Conservation (phyloP, 2,329 filamentous ascomycete species). For the Venturia nashicola region DNA sequence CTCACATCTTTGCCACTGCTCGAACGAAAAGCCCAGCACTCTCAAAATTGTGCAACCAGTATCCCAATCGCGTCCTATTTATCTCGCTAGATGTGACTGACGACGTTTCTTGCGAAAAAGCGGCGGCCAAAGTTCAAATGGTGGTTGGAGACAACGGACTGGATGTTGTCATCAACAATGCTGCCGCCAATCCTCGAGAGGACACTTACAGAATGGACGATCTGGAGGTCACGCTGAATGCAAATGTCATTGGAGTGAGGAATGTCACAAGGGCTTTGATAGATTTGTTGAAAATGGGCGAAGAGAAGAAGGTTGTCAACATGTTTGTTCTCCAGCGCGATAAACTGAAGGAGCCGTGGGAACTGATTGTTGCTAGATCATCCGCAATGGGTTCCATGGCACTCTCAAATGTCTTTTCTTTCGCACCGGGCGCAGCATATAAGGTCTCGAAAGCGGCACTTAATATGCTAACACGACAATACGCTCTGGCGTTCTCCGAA, state of each 20-base stretch:
- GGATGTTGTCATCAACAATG: constrained; percentile 37
- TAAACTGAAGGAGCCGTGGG: background rate
- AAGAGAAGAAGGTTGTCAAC: constrained; percentile 31
- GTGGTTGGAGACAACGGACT: constrained; percentile 27
- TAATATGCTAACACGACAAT: constrained; percentile 36
- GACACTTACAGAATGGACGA: constrained; percentile 12
- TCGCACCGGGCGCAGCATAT: constrained; percentile 23
- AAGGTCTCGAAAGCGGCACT: constrained; percentile 36
- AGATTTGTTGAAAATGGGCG: constrained; percentile 25
- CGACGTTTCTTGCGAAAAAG: constrained; percentile 22
- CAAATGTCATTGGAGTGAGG: constrained; percentile 29
- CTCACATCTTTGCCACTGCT: constrained; percentile 5
- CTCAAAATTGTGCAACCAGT: background rate
- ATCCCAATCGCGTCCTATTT: constrained; percentile 22
- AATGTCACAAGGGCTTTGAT: constrained; percentile 28
- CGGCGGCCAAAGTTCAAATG: constrained; percentile 21
- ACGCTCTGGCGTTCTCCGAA: constrained; percentile 22
- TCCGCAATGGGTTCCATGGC: constrained; percentile 32
- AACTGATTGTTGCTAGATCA: constrained; percentile 19
- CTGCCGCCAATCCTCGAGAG: constrained; percentile 14
- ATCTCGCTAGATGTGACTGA: constrained; percentile 29
- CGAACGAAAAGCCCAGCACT: background rate
- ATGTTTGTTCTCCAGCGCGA: constrained; percentile 14
- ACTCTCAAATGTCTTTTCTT: constrained; percentile 14
- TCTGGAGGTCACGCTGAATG: constrained; percentile 19